These are phyloP conservation scores for Colletotrichum trifolii DNA, from an alignment of 2,329 filamentous ascomycete species.

Conservation along the genomic window DNA sequence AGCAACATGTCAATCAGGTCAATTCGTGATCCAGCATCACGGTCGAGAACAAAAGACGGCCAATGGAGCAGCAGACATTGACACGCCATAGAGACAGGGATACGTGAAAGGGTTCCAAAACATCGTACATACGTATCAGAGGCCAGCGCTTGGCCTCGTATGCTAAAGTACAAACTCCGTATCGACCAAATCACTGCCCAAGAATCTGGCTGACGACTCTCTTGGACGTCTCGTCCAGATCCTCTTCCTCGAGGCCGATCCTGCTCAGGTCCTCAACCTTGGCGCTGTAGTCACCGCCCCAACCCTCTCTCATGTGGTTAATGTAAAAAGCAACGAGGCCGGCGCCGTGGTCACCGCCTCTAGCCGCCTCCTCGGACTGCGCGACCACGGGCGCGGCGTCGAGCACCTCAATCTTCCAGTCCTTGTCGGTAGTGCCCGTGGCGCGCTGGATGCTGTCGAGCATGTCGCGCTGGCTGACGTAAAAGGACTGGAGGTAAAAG, in stretches of 20 bases:
- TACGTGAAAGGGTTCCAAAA: too few relatives aligned
- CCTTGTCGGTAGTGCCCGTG: conserved; percentile 64
- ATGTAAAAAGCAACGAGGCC: conserved; percentile 49
- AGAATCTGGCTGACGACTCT: conserved; percentile 19
- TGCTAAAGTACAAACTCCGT: too few relatives aligned
- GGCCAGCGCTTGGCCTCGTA: too few relatives aligned
- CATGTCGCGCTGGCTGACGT: conserved; percentile 73
- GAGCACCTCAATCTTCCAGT: conserved; percentile 63
- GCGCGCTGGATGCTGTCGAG: conserved; percentile 69
- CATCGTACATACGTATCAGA: too few relatives aligned
- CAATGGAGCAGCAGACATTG: too few relatives aligned
- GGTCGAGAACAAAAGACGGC: too few relatives aligned
- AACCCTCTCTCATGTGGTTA: conserved; percentile 44
- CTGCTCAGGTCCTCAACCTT: conserved; percentile 43
- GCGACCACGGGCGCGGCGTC: conserved; percentile 60
- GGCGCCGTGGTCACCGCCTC: conserved; percentile 61
- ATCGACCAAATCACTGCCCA: neutral
- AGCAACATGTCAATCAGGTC: too few relatives aligned
- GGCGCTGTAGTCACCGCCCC: conserved; percentile 46
- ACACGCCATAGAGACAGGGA: too few relatives aligned
- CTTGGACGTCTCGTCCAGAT: conserved; percentile 43
- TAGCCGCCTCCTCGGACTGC: conserved; percentile 50
- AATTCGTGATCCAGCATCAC: too few relatives aligned
- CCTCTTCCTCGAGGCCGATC: conserved; percentile 43
- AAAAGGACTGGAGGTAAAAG: conserved; percentile 68